These are phyloP conservation scores for Lepraria neglecta DNA, from an alignment of 495 filamentous ascomycete species.

Conservation along the genomic window DNA sequence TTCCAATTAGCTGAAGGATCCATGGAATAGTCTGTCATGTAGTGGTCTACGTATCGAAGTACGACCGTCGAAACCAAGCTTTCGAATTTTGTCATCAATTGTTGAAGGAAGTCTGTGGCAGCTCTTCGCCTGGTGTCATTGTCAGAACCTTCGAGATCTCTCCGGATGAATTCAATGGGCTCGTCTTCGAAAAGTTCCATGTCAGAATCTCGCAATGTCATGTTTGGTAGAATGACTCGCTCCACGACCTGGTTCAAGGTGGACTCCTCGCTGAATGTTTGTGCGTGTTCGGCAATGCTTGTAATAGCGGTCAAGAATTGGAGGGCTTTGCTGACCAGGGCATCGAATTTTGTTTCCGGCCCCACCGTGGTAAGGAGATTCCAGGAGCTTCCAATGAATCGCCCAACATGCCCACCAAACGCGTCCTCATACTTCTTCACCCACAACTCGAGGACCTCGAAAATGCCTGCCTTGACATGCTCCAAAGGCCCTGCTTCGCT, in stretches of 20 bases:
- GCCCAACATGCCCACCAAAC: conserved; percentile 67
- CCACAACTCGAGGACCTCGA: conserved; percentile 78
- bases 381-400: conserved; percentile 87
- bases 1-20: conserved; percentile 77
- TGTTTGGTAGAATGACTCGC: conserved; percentile 90
- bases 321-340: conserved; percentile 87
- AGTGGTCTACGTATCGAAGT: conserved; percentile 72
- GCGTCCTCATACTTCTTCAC: conserved; percentile 91
- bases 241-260: conserved; percentile 78
- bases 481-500: conserved; percentile 79
- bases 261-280: conserved; percentile 72
- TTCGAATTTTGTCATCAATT: conserved; percentile 84
- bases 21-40: conserved; percentile 60
- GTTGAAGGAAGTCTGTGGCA: conserved; percentile 86
- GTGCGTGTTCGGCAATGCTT: conserved; percentile 65
- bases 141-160: conserved; percentile 93
- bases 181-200: conserved; percentile 97
- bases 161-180: conserved; percentile 95
- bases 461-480: conserved; percentile 83
- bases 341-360: conserved; percentile 85
- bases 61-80: conserved; percentile 73
- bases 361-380: conserved; percentile 79
- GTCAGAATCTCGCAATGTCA: conserved; percentile 82
- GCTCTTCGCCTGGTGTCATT: conserved; percentile 86
- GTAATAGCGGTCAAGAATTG: conserved; percentile 91